These are phyloP conservation scores for Adansonia gregorii DNA, from an alignment of 441 rosid genomes.

Conservation along the genomic window DNA sequence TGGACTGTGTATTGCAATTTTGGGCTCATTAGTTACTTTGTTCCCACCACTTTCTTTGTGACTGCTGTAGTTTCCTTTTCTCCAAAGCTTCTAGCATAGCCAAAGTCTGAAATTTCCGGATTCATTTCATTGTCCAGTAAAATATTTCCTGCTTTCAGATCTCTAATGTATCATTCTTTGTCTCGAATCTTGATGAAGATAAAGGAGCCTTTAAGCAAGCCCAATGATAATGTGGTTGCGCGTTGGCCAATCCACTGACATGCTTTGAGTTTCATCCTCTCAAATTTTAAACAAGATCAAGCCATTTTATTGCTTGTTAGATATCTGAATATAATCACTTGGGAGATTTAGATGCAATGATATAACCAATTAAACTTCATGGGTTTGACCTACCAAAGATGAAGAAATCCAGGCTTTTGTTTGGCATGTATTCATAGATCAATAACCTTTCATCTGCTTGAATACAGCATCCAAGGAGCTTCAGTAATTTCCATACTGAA, in stretches of 20 bases:
- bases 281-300: background rate
- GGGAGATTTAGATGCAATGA: background rate
- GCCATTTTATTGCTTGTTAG: background rate
- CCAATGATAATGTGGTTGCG: slow-evolving; percentile 37
- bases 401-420: slow-evolving; percentile 36
- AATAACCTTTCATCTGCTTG: slow-evolving; percentile 39
- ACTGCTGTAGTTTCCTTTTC: slow-evolving; percentile 38
- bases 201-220: slow-evolving; percentile 40
- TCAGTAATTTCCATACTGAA: slow-evolving; percentile 46
- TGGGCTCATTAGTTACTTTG: slow-evolving; percentile 31
- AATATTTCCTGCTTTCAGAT: slow-evolving; percentile 41
- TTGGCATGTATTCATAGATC: slow-evolving; percentile 47
- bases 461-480: slow-evolving; percentile 45
- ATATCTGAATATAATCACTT: background rate
- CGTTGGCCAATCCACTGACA: slow-evolving; percentile 32
- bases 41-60: slow-evolving; percentile 42
- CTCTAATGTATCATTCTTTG: slow-evolving; percentile 44
- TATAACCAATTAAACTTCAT: background rate
- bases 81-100: slow-evolving; percentile 39
- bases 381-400: background rate
- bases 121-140: slow-evolving; percentile 36
- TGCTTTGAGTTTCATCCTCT: background rate
- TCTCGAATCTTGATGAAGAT: slow-evolving; percentile 49
- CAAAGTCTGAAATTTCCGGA: slow-evolving; percentile 43
- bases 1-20: background rate